Base-by-base conservation (phyloP, 108 stramenopile species). In the Cafeteria roenbergensis region DNA sequence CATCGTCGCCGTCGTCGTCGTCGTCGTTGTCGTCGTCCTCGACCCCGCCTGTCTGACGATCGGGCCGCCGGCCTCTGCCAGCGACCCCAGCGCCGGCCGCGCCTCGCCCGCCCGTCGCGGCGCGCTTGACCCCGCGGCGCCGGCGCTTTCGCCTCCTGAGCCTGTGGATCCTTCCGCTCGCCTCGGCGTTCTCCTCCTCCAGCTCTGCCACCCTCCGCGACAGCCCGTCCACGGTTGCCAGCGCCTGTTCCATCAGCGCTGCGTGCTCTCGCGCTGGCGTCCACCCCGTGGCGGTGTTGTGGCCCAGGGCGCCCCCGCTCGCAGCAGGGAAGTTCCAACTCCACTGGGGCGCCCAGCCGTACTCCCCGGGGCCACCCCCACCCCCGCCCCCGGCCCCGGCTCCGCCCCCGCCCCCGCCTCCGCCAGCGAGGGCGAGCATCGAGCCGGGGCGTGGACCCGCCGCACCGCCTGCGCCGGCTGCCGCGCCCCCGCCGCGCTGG, bases 151-250 rank as follows among this genome's bases (percentile, higher is more conserved):
- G 1, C 2, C 52, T 24, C 52, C 2, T 2, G 2, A 2, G 9
- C 52, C 52, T 24, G 1, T 8, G 20, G 52, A 8, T 53, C 21
- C 52, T 2, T 25, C 52, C 8, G 24, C n/a, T n/a, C n/a, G n/a
- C n/a, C 9, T 8, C 20, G 52, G 52, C 52, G 24, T 32, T 28
- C n/a, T 61, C 59, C 37, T 61, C 59, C 1, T 2, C 21, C 1
- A 57, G 56, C 56, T 61, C n/a, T 27, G 22, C 22, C 34, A 61
- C 29, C 37, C 30, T 9, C 17, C n/a, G 59, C 17, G 21, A 24
- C n/a, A 61, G 37, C 20, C 2, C 37, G 34, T 61, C 59, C 59
- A 61, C 59, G 3, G 59, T 25, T 32, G 8, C 22, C 59, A 61
- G 2, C 3, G 59, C 59, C 2, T 28, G 29, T 2, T 61, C n/a